Evolutionary conservation across 805 yeast species (phyloP).

Genomic region (Geotrichum ghanense): DNA sequence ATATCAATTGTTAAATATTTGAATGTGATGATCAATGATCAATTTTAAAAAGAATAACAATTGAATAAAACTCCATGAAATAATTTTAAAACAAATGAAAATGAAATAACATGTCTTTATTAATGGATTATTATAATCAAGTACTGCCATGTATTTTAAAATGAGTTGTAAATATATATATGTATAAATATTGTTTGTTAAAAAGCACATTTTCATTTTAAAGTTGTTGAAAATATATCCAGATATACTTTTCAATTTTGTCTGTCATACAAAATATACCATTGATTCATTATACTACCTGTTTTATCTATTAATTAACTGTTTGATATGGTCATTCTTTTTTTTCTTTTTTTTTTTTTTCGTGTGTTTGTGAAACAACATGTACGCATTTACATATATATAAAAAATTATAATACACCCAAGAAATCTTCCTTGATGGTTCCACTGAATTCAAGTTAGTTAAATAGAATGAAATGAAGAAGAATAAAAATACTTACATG

Average conservation of each 20-base stretch:
- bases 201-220: too few relatives aligned
- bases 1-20: too few relatives aligned
- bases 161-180: too few relatives aligned
- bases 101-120: too few relatives aligned
- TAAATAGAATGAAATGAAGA: conserved; percentile 2
- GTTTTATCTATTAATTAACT: not conserved
- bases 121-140: too few relatives aligned
- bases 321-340: not conserved
- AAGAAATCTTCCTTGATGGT: conserved; percentile 95
- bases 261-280: not conserved
- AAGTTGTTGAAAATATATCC: not conserved
- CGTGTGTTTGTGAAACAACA: not conserved
- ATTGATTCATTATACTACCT: not conserved
- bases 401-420: conserved; percentile 50
- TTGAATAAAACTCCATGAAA: too few relatives aligned
- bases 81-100: too few relatives aligned
- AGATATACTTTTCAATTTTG: not conserved
- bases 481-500: conserved; percentile 30
- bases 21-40: too few relatives aligned
- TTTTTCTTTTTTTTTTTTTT: not conserved
- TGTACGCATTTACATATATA: not conserved
- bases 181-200: too few relatives aligned
- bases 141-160: too few relatives aligned
- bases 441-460: conserved; percentile 35
- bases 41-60: too few relatives aligned